Evolutionary conservation across 805 yeast genomes (phyloP).

Genomic region (Ogataea haglerorum): DNA sequence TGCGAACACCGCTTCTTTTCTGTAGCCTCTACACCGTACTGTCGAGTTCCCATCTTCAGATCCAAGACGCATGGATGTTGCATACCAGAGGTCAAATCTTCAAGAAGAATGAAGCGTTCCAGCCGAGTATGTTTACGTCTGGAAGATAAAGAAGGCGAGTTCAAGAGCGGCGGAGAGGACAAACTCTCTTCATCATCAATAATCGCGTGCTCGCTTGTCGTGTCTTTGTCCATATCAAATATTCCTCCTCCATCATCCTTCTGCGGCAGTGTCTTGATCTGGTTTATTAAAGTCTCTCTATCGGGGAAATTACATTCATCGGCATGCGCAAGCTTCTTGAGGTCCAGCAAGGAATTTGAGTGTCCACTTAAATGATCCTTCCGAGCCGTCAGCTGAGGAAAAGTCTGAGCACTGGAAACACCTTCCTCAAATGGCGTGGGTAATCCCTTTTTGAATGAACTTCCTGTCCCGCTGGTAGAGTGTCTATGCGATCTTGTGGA

Average conservation of each 20-base stretch:
- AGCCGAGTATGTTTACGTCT: slow-evolving; percentile 44
- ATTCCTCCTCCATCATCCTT: slow-evolving; percentile 5
- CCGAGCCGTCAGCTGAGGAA: neutral
- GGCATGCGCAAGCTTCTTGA: slow-evolving; percentile 17
- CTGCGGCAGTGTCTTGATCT: slow-evolving; percentile 37
- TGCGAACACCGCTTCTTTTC: slow-evolving; percentile 73
- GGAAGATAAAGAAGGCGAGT: slow-evolving; percentile 1
- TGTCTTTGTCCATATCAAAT: slow-evolving; percentile 10
- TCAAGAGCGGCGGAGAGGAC: slow-evolving; percentile 4
- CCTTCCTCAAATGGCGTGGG: slow-evolving; percentile 3
- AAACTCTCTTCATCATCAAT: slow-evolving; percentile 13
- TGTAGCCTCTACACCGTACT: slow-evolving; percentile 92
- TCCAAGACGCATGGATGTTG: slow-evolving; percentile 87
- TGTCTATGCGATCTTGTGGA: slow-evolving; percentile 24
- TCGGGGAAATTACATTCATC: slow-evolving; percentile 23
- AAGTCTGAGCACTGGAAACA: neutral
- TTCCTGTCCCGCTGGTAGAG: slow-evolving; percentile 26
- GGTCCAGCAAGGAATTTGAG: slow-evolving; percentile 24
- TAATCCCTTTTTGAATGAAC: slow-evolving; percentile 9
- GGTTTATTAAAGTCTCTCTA: slow-evolving; percentile 27
- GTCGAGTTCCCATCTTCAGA: slow-evolving; percentile 97
- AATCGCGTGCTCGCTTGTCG: slow-evolving; percentile 13
- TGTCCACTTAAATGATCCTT: slow-evolving; percentile 7
- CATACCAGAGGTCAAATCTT: slow-evolving; percentile 86
- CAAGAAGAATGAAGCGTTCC: slow-evolving; percentile 81